Evolutionary conservation across 2,329 filamentous ascomycete species (phyloP).

Genomic region (Phialophora chinensis): DNA sequence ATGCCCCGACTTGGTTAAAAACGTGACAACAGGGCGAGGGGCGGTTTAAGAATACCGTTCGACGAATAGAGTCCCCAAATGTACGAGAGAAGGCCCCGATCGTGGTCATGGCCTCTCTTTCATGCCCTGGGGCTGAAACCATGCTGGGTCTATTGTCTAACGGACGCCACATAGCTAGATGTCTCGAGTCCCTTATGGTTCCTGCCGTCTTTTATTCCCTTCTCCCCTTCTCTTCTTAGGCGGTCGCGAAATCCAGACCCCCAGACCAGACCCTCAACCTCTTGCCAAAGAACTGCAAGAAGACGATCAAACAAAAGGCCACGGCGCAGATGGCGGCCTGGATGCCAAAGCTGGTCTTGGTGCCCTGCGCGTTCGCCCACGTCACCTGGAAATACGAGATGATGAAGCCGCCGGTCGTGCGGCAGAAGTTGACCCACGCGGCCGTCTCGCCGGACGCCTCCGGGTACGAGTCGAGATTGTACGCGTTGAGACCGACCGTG

Average conservation of each 20-base stretch:
- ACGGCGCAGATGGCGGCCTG: constrained; percentile 52
- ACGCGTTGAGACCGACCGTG: constrained; percentile 58
- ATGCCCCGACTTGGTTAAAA: too few species aligned
- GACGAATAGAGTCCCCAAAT: too few species aligned
- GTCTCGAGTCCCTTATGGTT: background rate
- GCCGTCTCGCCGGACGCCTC: constrained; percentile 62
- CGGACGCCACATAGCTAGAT: background rate
- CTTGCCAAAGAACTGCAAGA: constrained; percentile 49
- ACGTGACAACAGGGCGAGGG: too few species aligned
- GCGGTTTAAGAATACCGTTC: too few species aligned
- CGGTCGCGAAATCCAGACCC: constrained; percentile 44
- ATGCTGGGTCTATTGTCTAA: too few species aligned
- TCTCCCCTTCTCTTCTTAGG: constrained; percentile 6
- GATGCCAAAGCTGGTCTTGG: constrained; percentile 55
- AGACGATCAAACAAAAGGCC: constrained; percentile 50
- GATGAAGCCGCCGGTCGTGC: constrained; percentile 58
- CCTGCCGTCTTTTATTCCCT: background rate
- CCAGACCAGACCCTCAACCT: constrained; percentile 47
- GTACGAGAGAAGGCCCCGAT: too few species aligned
- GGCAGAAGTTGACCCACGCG: constrained; percentile 58
- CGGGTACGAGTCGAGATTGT: constrained; percentile 62
- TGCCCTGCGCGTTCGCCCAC: constrained; percentile 56
- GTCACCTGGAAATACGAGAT: constrained; percentile 58
- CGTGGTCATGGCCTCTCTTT: too few species aligned
- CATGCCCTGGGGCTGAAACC: too few species aligned